A percentile compares a stretch with the other conserved stretches of the same genome.
Conservation (phyloP, 176 grass and related monocot genomes). For the Eragrostis curvula region DNA sequence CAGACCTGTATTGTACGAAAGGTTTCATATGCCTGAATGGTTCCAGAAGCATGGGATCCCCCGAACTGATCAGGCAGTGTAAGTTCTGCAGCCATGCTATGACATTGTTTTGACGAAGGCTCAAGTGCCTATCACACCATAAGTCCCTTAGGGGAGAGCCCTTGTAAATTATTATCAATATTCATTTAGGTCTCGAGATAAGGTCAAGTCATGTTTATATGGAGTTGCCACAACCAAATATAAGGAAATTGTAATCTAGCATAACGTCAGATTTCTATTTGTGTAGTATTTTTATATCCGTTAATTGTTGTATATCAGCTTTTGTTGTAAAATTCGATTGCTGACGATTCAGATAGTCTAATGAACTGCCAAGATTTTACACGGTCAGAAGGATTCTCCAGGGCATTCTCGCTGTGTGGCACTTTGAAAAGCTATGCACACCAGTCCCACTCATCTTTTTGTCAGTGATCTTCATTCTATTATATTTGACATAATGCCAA, state of each 20-base stretch:
- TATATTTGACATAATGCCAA: not conserved
- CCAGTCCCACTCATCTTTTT: not conserved
- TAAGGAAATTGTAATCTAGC: slow-evolving; percentile 59
- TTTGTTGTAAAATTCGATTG: slow-evolving; percentile 64
- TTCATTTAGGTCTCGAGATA: slow-evolving; percentile 52
- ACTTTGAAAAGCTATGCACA: no score
- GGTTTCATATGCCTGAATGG: slow-evolving; percentile 99
- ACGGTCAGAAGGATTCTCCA: not conserved
- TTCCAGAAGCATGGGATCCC: slow-evolving; percentile 93
- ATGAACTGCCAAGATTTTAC: slow-evolving; percentile 23
- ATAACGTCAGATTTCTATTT: slow-evolving; percentile 37
- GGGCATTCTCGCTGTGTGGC: no score
- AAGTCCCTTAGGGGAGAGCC: slow-evolving; percentile 41
- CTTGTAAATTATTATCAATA: slow-evolving; percentile 76
- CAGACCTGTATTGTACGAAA: slow-evolving; percentile 80
- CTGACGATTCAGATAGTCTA: slow-evolving; percentile 47
- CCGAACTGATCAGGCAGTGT: slow-evolving; percentile 51
- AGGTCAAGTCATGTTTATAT: slow-evolving; percentile 49
- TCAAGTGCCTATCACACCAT: slow-evolving; percentile 37
- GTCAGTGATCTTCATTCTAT: not conserved
- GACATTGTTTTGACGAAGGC: slow-evolving; percentile 47
- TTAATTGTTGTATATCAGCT: slow-evolving; percentile 65
- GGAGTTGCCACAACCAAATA: slow-evolving; percentile 41
- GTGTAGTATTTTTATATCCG: slow-evolving; percentile 44
- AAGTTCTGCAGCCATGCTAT: slow-evolving; percentile 38